A percentile compares a stretch with the other conserved stretches of the same genome.
Evolutionary conservation across 345 rosid genomes (phyloP).

Genomic region (Luvunga scandens): DNA sequence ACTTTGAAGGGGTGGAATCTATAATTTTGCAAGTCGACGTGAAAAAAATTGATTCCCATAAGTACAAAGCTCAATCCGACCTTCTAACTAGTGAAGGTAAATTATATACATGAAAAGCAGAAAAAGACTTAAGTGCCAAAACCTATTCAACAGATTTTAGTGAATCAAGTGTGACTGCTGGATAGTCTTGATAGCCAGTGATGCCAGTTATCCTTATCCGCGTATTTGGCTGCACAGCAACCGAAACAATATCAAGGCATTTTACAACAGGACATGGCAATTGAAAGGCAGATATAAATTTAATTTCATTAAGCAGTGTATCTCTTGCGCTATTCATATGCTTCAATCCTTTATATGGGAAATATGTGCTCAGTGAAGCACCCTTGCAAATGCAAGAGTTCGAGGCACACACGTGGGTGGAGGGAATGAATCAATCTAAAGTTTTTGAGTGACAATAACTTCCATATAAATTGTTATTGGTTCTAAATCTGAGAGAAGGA

Average conservation of each 20-base stretch:
- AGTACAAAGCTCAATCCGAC: background rate
- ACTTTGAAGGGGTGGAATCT: background rate
- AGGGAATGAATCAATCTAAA: background rate
- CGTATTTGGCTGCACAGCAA: conserved; percentile 73
- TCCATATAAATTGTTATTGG: background rate
- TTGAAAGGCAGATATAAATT: background rate
- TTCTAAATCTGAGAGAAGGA: background rate
- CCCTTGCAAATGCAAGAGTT: background rate
- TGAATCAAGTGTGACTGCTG: conserved; percentile 51
- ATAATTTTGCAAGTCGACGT: background rate
- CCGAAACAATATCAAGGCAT: background rate
- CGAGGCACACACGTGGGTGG: background rate
- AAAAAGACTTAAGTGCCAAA: background rate
- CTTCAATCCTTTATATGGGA: background rate
- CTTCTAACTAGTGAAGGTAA: background rate
- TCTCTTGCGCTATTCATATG: background rate
- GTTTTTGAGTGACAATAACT: background rate
- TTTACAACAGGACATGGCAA: background rate
- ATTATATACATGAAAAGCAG: conserved; percentile 22
- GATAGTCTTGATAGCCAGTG: conserved; percentile 75
- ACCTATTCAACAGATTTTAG: background rate
- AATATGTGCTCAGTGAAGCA: background rate
- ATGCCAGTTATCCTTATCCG: conserved; percentile 80
- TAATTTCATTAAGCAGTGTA: background rate
- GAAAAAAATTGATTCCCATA: background rate